Percentiles rank a stretch among this genome's conserved stretches.
Evolutionary conservation across 2,329 filamentous ascomycete genomes (phyloP).

Genomic region (Xylaria arbuscula): DNA sequence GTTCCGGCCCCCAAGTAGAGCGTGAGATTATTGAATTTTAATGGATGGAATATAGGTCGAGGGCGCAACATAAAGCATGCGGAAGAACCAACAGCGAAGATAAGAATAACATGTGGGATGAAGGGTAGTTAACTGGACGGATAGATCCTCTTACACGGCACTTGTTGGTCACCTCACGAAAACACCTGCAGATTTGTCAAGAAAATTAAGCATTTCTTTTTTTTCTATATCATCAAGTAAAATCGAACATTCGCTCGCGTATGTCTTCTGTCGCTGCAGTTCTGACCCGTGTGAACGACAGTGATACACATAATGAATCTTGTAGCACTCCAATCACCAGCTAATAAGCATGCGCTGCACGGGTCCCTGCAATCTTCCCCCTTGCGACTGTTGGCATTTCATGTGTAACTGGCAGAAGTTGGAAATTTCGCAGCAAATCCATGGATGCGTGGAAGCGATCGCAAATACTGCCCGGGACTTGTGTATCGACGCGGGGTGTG

Average conservation of each 20-base stretch:
- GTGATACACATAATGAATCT: background rate
- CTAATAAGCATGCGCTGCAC: constrained; percentile 8
- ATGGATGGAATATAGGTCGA: background rate
- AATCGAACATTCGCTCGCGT: background rate
- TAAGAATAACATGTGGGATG: background rate
- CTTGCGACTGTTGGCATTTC: background rate
- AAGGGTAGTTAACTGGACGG: background rate
- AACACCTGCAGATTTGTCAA: background rate
- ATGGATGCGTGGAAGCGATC: background rate
- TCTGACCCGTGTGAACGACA: background rate
- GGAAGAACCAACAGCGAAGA: background rate
- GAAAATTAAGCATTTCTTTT: constrained; percentile 5
- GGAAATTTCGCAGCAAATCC: background rate
- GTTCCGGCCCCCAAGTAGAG: background rate
- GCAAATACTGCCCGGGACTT: constrained; percentile 17
- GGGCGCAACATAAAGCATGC: background rate
- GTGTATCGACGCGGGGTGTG: constrained; percentile 7
- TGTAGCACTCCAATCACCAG: background rate
- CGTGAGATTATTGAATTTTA: background rate
- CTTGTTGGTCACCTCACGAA: background rate
- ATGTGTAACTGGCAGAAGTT: background rate
- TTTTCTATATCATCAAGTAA: background rate
- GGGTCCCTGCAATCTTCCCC: constrained; percentile 3
- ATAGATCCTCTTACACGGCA: background rate
- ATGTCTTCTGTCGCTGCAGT: background rate